phyloP scores from a whole-genome alignment of 257 asterid species.

The Solanum microdontum region DNA sequence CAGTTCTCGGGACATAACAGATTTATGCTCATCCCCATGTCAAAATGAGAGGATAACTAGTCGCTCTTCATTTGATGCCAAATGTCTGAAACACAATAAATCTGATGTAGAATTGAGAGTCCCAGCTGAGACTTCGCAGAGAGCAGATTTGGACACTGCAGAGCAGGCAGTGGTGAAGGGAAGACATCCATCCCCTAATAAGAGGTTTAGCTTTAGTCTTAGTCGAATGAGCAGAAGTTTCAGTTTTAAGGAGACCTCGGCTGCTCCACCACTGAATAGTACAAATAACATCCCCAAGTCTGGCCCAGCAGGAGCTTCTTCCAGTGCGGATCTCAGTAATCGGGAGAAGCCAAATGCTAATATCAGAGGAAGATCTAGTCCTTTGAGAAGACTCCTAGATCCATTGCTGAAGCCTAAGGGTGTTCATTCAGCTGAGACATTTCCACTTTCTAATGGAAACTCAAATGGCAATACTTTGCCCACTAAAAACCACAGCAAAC shows the following conservation, averaged over 20 bases:
- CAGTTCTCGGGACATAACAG: slow-evolving; percentile 16
- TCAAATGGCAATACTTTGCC: slow-evolving; percentile 5
- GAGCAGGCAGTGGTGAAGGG: slow-evolving; percentile 32
- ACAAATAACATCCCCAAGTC: slow-evolving; percentile 27
- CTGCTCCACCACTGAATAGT: slow-evolving; percentile 34
- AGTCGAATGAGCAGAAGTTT: slow-evolving; percentile 73
- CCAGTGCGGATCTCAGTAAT: slow-evolving; percentile 21
- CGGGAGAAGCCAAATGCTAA: slow-evolving; percentile 34
- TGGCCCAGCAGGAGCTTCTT: slow-evolving; percentile 34
- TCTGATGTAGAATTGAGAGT: slow-evolving; percentile 12
- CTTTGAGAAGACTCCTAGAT: slow-evolving; percentile 75
- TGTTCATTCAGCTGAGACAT: slow-evolving; percentile 27
- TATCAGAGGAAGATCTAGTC: slow-evolving; percentile 56
- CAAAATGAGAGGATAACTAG: slow-evolving; percentile 13
- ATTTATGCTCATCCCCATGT: slow-evolving; percentile 3
- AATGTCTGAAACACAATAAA: slow-evolving; percentile 17
- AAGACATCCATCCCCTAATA: slow-evolving; percentile 59
- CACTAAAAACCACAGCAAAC: slow-evolving; percentile 9
- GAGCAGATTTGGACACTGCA: slow-evolving; percentile 14
- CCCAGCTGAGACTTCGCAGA: slow-evolving; percentile 23
- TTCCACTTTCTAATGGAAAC: background rate
- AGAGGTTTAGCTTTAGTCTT: slow-evolving; percentile 64
- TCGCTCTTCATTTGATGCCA: slow-evolving; percentile 21
- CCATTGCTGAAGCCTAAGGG: slow-evolving; percentile 58
- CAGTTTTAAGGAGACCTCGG: slow-evolving; percentile 72